Evolutionary conservation across 2,329 filamentous ascomycete species (phyloP).

Genomic region (Diaporthe humulicola): DNA sequence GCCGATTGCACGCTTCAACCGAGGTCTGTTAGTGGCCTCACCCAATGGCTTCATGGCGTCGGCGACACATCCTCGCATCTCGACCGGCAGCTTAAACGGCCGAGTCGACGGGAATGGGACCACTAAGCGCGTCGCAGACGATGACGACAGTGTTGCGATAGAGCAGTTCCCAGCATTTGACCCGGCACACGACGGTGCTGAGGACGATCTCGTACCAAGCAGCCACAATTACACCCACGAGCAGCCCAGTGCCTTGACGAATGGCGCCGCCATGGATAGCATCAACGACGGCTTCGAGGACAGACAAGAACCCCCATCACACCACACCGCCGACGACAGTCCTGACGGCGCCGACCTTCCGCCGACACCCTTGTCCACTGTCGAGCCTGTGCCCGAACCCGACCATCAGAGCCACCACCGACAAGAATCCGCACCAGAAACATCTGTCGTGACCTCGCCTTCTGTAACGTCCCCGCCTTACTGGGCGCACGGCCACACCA

Average conservation of each 20-base stretch:
- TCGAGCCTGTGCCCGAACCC: slow-evolving; percentile 30
- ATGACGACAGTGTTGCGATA: slow-evolving; percentile 37
- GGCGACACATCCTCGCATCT: slow-evolving; percentile 32
- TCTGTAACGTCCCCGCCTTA: slow-evolving; percentile 57
- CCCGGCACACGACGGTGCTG: slow-evolving; percentile 39
- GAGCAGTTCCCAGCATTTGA: slow-evolving; percentile 41
- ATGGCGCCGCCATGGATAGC: background rate
- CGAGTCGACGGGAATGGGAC: slow-evolving; percentile 34
- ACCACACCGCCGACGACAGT: slow-evolving; percentile 3
- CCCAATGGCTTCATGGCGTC: slow-evolving; percentile 41
- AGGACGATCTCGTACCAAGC: slow-evolving; percentile 25
- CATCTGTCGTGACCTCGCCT: slow-evolving; percentile 43
- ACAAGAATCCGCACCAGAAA: background rate
- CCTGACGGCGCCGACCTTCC: slow-evolving; percentile 4
- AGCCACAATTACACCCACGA: slow-evolving; percentile 36
- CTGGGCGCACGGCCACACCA: slow-evolving; percentile 52
- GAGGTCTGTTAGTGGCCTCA: slow-evolving; percentile 35
- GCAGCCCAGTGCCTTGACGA: background rate
- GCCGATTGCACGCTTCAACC: background rate
- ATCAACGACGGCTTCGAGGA: background rate
- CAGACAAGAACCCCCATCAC: background rate
- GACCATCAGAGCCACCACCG: slow-evolving; percentile 3
- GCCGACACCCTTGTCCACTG: slow-evolving; percentile 20
- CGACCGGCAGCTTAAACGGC: slow-evolving; percentile 34
- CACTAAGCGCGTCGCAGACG: slow-evolving; percentile 29